phyloP scores from a whole-genome alignment of 345 rosid genomes.

The Acer saccharum region DNA sequence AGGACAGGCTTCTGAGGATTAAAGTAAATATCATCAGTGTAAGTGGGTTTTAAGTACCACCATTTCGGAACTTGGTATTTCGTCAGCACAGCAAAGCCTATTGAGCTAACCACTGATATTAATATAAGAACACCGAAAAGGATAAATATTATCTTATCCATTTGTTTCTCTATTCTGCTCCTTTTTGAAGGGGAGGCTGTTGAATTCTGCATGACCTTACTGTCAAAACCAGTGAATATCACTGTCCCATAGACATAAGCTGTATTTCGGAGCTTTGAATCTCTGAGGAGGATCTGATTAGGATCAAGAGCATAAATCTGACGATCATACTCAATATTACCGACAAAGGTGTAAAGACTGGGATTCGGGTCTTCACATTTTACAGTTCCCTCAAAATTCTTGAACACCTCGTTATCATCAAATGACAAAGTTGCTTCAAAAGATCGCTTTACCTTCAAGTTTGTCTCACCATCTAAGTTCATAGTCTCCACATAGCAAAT shows the following conservation, averaged over 20 bases:
- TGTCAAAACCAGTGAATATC: constrained; percentile 87
- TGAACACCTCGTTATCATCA: constrained; percentile 69
- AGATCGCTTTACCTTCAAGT: constrained; percentile 85
- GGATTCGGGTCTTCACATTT: constrained; percentile 97
- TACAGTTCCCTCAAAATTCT: constrained; percentile 57
- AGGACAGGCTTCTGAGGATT: constrained; percentile 57
- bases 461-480: constrained; percentile 98
- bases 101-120: constrained; percentile 76
- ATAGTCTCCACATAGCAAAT: constrained; percentile 98
- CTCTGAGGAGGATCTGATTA: constrained; percentile 89
- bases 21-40: constrained; percentile 49
- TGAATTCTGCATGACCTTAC: constrained; percentile 94
- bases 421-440: constrained; percentile 67
- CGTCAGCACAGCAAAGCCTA: constrained; percentile 85
- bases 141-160: constrained; percentile 90
- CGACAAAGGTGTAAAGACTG: constrained; percentile 82
- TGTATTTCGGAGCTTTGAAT: constrained; percentile 95
- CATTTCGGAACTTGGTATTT: constrained; percentile 74
- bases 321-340: constrained; percentile 66
- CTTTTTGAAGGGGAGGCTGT: constrained; percentile 90
- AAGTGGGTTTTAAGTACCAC: constrained; percentile 73
- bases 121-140: constrained; percentile 71
- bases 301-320: constrained; percentile 79
- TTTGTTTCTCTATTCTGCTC: constrained; percentile 78
- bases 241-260: constrained; percentile 77